Evolutionary conservation across 2,329 filamentous ascomycete genomes (phyloP), one percentile per base, ranked within the genome.

Genomic region (Talaromyces piceae): DNA sequence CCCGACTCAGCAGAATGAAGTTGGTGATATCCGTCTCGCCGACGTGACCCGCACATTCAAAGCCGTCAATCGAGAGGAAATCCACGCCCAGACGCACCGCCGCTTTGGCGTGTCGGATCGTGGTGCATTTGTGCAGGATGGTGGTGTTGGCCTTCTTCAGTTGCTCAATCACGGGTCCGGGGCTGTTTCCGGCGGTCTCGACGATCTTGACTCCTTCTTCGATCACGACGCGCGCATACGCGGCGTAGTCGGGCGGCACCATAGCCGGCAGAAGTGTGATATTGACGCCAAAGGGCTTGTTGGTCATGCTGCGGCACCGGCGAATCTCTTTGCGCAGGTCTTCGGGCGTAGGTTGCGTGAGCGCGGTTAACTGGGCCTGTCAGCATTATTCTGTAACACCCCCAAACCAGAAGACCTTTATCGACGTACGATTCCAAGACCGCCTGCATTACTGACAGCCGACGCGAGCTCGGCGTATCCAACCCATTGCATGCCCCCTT

Each of bases 101-200:
- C 58, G 86, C 90, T 69, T 89, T 82, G 18, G 93, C 93, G 67
- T 98, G 93, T 50, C 90, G 78, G 72, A 98, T 95, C 4, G 89
- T 94, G 7, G 93, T 98, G 77, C 93, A 97, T 75, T 98, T 98
- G 80, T 98, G 93, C 51, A 98, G 76, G 61, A 98, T 83, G 51
- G 80, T 91, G 62, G 81, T 80, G 51, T 82, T 83, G 5, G 84
- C 87, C 55, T 80, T 80, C 75, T 97, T 98, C 50, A 98, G 79
- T 75, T 89, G 82, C 66, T 81, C 77, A 69, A 98, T 97, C 57
- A 98, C 85, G 3, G 91, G 90, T 1, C 90, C 93, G 0, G 93
- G 93, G 62, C 78, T 84, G 76, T 95, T 95, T 49, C 90, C 90
- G 1, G 90, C 90, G 2, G 90, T 95, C 74, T 97, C 93, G 60